Percentiles rank a stretch among this genome's conserved stretches.
These are phyloP conservation scores for Neolecta irregularis DNA, from an alignment of 1,139 yeast species.

Conservation along the genomic window DNA sequence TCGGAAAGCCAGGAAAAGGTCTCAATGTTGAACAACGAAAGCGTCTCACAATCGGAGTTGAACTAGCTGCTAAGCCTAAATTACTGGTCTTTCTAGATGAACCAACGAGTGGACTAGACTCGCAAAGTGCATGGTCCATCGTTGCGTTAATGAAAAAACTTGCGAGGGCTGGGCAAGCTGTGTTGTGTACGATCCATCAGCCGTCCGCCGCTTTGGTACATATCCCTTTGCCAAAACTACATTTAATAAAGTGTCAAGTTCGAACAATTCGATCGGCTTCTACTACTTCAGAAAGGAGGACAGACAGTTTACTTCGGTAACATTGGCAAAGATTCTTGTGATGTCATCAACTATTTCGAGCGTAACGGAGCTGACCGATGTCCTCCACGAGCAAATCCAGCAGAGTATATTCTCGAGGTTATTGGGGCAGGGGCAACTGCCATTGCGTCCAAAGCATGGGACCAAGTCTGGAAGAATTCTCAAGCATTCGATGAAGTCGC, in stretches of 20 bases:
- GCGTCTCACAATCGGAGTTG: slow-evolving; percentile 73
- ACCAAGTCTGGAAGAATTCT: slow-evolving; percentile 49
- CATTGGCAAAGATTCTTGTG: slow-evolving; percentile 46
- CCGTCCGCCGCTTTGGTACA: slow-evolving; percentile 74
- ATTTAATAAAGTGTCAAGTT: too few species aligned
- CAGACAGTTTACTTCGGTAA: slow-evolving; percentile 70
- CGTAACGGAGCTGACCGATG: slow-evolving; percentile 48
- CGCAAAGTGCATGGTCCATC: slow-evolving; percentile 83
- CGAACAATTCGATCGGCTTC: slow-evolving; percentile 59
- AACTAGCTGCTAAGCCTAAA: slow-evolving; percentile 74
- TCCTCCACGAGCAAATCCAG: slow-evolving; percentile 57
- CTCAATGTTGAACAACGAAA: slow-evolving; percentile 75
- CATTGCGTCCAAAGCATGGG: slow-evolving; percentile 46
- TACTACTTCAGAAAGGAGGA: slow-evolving; percentile 61
- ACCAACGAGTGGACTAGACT: slow-evolving; percentile 85
- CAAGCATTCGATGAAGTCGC: slow-evolving; percentile 33
- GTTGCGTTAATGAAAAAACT: slow-evolving; percentile 59
- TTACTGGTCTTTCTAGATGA: slow-evolving; percentile 70
- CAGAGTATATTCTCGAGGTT: slow-evolving; percentile 68
- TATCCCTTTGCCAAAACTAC: too few species aligned
- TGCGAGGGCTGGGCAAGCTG: slow-evolving; percentile 66
- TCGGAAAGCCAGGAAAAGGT: slow-evolving; percentile 68
- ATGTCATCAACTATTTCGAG: slow-evolving; percentile 55
- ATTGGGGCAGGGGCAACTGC: slow-evolving; percentile 73
- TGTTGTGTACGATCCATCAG: slow-evolving; percentile 69